Evolutionary conservation across 495 filamentous ascomycete genomes (phyloP), one percentile per base, ranked within the genome.

Genomic region (Xylaria sp.): DNA sequence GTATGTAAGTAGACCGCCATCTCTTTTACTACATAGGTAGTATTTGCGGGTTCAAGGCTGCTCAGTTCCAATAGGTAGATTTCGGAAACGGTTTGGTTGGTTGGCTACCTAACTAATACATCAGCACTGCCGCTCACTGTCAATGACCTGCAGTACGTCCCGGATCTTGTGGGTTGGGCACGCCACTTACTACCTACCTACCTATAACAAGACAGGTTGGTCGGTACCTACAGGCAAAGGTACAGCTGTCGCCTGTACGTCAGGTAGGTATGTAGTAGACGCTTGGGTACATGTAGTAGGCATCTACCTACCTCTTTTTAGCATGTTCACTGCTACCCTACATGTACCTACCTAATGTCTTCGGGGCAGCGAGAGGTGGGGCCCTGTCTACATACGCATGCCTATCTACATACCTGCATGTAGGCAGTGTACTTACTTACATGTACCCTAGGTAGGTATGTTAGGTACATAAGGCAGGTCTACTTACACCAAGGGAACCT

Each of bases 81-180:
- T 24, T 53, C 46, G 26, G 52, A 43, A 48, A 61, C n/a, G 53
- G 19, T 50, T 57, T 44, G 44, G 55, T 50, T 61, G 67, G 41
- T 26, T 61, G n/a, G n/a, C n/a, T n/a, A n/a, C n/a, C n/a, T n/a
- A n/a, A n/a, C n/a, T n/a, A n/a, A n/a, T n/a, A 37, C 44, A 41
- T 24, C 59, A 44, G 40, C 31, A 66, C 17, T 26, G 41, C 7
- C 48, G 15, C 41, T 44, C 61, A 26, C 21, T 26, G 24, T 11
- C 50, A 26, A 53, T 24, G 21, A 26, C 19, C n/a, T 9, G 8
- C 21, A 21, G 4, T n/a, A 53, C 11, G 48, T 29, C 59, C 37
- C 21, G 31, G 41, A 52, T 24, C 11, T 19, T 50, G 48, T 11
- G 41, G 52, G 53, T 68, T 59, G 66, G 53, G 53, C 66, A 68